Base-by-base conservation (phyloP, 352 stramenopile species). In the Pseudoperonospora humuli region DNA sequence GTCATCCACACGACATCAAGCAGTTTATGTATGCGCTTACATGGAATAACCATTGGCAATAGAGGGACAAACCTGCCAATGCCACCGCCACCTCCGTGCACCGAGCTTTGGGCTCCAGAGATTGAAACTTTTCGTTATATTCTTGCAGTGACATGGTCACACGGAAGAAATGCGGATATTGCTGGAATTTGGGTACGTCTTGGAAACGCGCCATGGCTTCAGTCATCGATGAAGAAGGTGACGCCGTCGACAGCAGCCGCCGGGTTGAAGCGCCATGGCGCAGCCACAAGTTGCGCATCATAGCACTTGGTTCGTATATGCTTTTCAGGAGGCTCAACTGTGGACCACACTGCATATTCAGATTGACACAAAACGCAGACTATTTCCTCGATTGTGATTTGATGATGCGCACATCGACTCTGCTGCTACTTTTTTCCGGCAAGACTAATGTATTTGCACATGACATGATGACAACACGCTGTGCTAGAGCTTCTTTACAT, bases 111-210 rank as follows among this genome's bases (percentile, higher is more conserved):
- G 72, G 45, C 19, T 65, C 56, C 21, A 89, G 44, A 5, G 45
- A 45, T 4, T 57, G 56, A 51, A 80, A 86, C 61, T 81, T 72
- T 1, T 50, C 40, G 17, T 81, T 66, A 42, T 75, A 89, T 39
- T 83, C 65, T 25, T 63, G 59, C 15, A 89, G 39, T 23, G 62
- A 78, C 65, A 86, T 84, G 39, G 56, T 75, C 24, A 85, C 61
- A 5, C 70, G 72, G 54, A 89, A 86, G 20, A 58, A 57, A 45
- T 86, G 71, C 34, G 77, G 77, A 39, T 86, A 89, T 17, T 62
- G 46, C 34, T 63, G 51, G 49, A 86, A 86, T 28, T 57, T 53
- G 0, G 63, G 54, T 4, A 89, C 62, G 9, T 54, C 36, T 14
- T 65, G 55, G 41, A 89, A 89, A 27, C 77, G 74, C 39, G 71